A percentile compares a stretch with the other conserved stretches of the same genome.
Conservation (phyloP, 306 rosid species). For the Pachyrhizus erosus region DNA sequence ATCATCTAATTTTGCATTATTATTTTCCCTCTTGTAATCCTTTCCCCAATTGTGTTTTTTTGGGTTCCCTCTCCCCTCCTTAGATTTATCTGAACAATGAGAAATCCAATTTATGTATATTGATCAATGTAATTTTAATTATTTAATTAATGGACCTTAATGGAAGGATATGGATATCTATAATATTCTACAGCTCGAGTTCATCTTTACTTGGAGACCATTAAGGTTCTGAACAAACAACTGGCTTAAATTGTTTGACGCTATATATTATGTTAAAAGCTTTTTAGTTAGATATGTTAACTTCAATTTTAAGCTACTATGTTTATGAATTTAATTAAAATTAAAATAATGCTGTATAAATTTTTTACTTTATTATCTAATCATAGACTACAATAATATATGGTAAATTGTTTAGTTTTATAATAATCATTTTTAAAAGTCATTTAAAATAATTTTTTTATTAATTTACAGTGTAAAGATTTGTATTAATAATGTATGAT, state of each 20-base stretch:
- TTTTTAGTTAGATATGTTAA: neutral
- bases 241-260: neutral
- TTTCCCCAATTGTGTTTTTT: constrained; percentile 4
- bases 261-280: neutral
- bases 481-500: too few relatives aligned
- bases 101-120: constrained; percentile 34
- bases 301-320: neutral
- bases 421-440: too few relatives aligned
- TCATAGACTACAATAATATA: too few relatives aligned
- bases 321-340: neutral
- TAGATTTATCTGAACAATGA: constrained; percentile 9
- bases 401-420: too few relatives aligned
- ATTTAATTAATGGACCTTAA: neutral
- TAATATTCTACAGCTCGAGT: neutral
- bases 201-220: neutral
- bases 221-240: neutral
- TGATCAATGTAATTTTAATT: constrained; percentile 27
- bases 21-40: neutral
- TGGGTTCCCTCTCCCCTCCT: neutral
- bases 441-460: too few relatives aligned
- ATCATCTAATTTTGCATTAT: constrained; percentile 24
- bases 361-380: too few relatives aligned
- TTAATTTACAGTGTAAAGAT: too few relatives aligned
- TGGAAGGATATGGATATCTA: neutral
- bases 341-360: neutral